Conservation (phyloP, 768 basidiomycete species). For the Podaxis rugospora region DNA sequence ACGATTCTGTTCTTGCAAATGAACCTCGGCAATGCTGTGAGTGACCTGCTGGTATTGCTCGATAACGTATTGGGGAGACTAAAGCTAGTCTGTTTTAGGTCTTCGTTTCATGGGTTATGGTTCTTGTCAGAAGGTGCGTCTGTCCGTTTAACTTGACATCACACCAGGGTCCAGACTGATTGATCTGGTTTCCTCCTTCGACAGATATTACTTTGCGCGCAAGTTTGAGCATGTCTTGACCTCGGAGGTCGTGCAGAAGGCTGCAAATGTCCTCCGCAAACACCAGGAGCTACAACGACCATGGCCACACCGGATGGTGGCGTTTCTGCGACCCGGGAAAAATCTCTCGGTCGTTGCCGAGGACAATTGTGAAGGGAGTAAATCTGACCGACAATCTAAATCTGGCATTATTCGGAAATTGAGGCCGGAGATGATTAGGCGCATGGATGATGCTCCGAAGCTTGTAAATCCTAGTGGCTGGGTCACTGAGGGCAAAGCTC, state of each 20-base stretch:
- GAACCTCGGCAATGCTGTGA: constrained; percentile 70
- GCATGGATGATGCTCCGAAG: constrained; percentile 65
- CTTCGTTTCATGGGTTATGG: constrained; percentile 79
- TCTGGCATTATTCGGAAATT: constrained; percentile 34
- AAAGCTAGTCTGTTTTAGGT: constrained; percentile 39
- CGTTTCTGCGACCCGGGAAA: constrained; percentile 12
- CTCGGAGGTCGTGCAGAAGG: constrained; percentile 30
- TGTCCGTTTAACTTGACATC: background rate
- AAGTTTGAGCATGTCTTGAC: constrained; percentile 61
- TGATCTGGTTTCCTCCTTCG: constrained; percentile 2
- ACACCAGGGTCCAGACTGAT: background rate
- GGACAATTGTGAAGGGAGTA: constrained; percentile 8
- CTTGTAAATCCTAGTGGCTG: constrained; percentile 72
- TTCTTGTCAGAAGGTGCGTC: constrained; percentile 66
- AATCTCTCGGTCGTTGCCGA: constrained; percentile 10
- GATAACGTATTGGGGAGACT: background rate
- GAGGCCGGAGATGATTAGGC: constrained; percentile 71
- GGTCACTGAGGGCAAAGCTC: constrained; percentile 46
- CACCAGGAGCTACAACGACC: constrained; percentile 19
- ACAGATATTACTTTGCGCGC: constrained; percentile 64
- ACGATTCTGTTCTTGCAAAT: constrained; percentile 70
- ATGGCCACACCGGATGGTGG: constrained; percentile 20
- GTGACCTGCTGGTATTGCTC: constrained; percentile 22
- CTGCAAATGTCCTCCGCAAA: constrained; percentile 17
- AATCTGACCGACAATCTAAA: constrained; percentile 7